Evolutionary conservation across 2,329 filamentous ascomycete genomes (phyloP).

Genomic region (Colletotrichum agaves): DNA sequence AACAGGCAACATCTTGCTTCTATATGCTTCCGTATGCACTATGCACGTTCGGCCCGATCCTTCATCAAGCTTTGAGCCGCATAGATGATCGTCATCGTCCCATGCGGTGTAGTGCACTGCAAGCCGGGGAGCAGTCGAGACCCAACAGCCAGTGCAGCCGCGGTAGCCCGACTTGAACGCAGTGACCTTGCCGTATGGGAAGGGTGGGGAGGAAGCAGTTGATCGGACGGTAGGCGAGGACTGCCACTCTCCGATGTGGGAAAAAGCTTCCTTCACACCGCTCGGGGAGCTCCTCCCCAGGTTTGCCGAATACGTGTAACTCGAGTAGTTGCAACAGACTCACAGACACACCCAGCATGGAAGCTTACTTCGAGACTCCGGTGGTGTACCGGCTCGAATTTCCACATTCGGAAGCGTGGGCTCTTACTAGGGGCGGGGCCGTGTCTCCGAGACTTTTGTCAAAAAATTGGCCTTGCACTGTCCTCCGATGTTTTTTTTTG

Average conservation of each 20-base stretch:
- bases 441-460: slow-evolving; percentile 9
- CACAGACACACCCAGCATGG: neutral
- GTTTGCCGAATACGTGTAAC: slow-evolving; percentile 4
- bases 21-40: neutral
- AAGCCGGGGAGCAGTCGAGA: neutral
- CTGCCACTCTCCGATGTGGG: too few species aligned
- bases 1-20: neutral
- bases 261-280: neutral
- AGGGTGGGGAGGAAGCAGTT: neutral
- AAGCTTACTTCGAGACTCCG: neutral
- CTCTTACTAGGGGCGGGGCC: slow-evolving; percentile 16
- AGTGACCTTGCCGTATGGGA: neutral
- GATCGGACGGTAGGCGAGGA: neutral
- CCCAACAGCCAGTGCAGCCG: neutral
- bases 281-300: neutral
- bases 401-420: neutral
- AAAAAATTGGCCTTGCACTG: neutral
- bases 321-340: neutral
- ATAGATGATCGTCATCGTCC: slow-evolving; percentile 19
- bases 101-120: neutral
- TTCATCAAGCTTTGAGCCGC: slow-evolving; percentile 10
- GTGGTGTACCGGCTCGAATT: neutral
- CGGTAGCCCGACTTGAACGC: neutral
- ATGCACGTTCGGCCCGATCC: slow-evolving; percentile 13
- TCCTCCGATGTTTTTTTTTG: neutral